These are phyloP conservation scores for Auricularia heimuer DNA, from an alignment of 768 basidiomycete genomes.

Conservation along the genomic window DNA sequence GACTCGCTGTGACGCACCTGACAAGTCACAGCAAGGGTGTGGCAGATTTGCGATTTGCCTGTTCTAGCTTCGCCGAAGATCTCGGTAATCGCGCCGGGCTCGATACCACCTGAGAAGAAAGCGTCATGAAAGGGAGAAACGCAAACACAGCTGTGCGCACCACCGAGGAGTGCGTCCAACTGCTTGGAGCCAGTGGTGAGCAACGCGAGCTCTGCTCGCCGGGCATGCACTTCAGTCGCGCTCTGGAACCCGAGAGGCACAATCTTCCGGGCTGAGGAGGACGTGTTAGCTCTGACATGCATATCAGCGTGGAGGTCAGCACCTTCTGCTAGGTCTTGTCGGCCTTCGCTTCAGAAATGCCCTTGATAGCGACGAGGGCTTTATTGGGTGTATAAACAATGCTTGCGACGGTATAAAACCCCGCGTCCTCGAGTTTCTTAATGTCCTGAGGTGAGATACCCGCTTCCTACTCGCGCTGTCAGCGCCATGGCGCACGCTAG, in stretches of 20 bases:
- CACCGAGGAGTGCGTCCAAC: slow-evolving; percentile 89
- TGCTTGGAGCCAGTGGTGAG: slow-evolving; percentile 97
- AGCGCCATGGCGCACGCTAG: neutral
- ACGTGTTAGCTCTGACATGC: neutral
- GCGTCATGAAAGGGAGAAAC: neutral
- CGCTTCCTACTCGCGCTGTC: slow-evolving; percentile 51
- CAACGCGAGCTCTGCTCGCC: slow-evolving; percentile 87
- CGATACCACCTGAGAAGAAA: slow-evolving; percentile 65
- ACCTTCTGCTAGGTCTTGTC: slow-evolving; percentile 96
- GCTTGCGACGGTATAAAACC: slow-evolving; percentile 87
- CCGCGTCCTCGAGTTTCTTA: slow-evolving; percentile 89
- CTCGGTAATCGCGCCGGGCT: slow-evolving; percentile 97
- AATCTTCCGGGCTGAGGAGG: slow-evolving; percentile 72
- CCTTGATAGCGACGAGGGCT: slow-evolving; percentile 79
- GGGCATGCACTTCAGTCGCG: slow-evolving; percentile 93
- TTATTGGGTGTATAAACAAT: slow-evolving; percentile 98
- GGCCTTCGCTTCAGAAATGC: slow-evolving; percentile 93
- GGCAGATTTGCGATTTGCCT: slow-evolving; percentile 96
- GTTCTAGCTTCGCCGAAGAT: slow-evolving; percentile 98
- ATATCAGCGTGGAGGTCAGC: neutral
- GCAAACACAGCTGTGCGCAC: slow-evolving; percentile 27
- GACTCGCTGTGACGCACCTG: slow-evolving; percentile 35
- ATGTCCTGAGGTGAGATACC: slow-evolving; percentile 86
- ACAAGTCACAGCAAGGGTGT: slow-evolving; percentile 95
- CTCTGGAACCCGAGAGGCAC: slow-evolving; percentile 97